These are phyloP conservation scores for Tetrapyrgos nigripes DNA, from an alignment of 1,284 basidiomycete genomes.

Conservation along the genomic window DNA sequence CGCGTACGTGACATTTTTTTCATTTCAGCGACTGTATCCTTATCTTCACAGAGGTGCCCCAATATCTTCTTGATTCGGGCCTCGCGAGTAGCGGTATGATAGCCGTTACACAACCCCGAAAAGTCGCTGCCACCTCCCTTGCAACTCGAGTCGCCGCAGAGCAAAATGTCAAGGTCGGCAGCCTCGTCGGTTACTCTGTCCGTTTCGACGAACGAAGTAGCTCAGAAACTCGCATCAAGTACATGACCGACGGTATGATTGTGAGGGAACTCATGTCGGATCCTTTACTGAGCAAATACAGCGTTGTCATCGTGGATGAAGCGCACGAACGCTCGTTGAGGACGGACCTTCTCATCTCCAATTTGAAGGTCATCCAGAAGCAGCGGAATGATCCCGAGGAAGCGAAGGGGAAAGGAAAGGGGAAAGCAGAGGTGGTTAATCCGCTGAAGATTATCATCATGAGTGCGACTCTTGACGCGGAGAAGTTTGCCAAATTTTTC, in stretches of 20 bases:
- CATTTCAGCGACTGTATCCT: neutral
- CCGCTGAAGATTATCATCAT: conserved; percentile 94
- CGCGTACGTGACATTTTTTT: conserved; percentile 64
- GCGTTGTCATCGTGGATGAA: conserved; percentile 93
- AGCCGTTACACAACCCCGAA: conserved; percentile 91
- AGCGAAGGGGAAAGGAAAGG: conserved; percentile 48
- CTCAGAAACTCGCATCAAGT: conserved; percentile 85
- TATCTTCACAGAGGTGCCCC: conserved; percentile 76
- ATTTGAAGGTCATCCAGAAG: conserved; percentile 86
- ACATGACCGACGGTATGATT: conserved; percentile 97
- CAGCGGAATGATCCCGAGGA: conserved; percentile 60
- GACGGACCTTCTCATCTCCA: conserved; percentile 94
- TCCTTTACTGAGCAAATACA: conserved; percentile 82
- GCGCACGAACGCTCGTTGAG: conserved; percentile 96
- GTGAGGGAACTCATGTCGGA: conserved; percentile 89
- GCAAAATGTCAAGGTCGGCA: conserved; percentile 74
- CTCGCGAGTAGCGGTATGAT: conserved; percentile 71
- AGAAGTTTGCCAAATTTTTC: conserved; percentile 92
- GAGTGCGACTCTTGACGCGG: conserved; percentile 96
- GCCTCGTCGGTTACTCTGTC: conserved; percentile 91
- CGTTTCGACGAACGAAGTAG: conserved; percentile 90
- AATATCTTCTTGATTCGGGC: conserved; percentile 84
- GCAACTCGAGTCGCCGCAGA: conserved; percentile 90
- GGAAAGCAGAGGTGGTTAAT: conserved; percentile 22
- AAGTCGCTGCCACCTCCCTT: conserved; percentile 93